These are phyloP conservation scores for Aspergillus taichungensis DNA, from an alignment of 495 filamentous ascomycete genomes.

Conservation along the genomic window DNA sequence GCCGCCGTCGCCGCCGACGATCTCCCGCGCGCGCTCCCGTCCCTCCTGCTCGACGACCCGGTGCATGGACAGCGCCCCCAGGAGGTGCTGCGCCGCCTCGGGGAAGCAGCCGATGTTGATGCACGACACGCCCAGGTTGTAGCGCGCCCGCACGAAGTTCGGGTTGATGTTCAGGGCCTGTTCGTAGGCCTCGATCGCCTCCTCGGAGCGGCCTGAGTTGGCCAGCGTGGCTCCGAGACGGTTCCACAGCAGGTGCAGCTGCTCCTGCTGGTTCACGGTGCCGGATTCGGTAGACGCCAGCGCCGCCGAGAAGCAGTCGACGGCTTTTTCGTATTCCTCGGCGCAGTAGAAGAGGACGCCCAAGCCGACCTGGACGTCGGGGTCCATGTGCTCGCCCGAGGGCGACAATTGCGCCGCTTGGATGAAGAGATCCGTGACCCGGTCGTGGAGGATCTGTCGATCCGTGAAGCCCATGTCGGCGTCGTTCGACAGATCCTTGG, in stretches of 20 bases:
- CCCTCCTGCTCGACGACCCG: slow-evolving; percentile 83
- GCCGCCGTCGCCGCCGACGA: slow-evolving; percentile 54
- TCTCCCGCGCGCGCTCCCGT: slow-evolving; percentile 69
- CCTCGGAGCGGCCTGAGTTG: slow-evolving; percentile 85
- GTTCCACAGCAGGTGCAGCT: slow-evolving; percentile 95
- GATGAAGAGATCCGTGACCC: slow-evolving; percentile 85
- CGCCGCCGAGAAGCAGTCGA: slow-evolving; percentile 93
- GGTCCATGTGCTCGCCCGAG: slow-evolving; percentile 83
- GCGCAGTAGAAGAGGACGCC: slow-evolving; percentile 97
- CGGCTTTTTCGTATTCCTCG: slow-evolving; percentile 96
- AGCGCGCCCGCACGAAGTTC: slow-evolving; percentile 93
- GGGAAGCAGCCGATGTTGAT: slow-evolving; percentile 95
- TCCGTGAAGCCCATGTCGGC: slow-evolving; percentile 86
- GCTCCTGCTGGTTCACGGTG: slow-evolving; percentile 59
- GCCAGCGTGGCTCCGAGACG: slow-evolving; percentile 91
- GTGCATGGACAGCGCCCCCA: slow-evolving; percentile 94
- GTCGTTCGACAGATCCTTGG: slow-evolving; percentile 55
- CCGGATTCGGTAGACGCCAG: slow-evolving; percentile 75
- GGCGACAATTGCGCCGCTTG: slow-evolving; percentile 85
- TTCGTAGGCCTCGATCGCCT: slow-evolving; percentile 95
- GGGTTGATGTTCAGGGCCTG: slow-evolving; percentile 78
- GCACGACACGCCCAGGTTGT: slow-evolving; percentile 92
- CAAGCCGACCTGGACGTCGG: slow-evolving; percentile 94
- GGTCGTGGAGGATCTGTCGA: slow-evolving; percentile 79
- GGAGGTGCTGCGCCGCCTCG: slow-evolving; percentile 89